Evolutionary conservation across 2,329 filamentous ascomycete species (phyloP).

Genomic region (Diaporthe ilicicola): DNA sequence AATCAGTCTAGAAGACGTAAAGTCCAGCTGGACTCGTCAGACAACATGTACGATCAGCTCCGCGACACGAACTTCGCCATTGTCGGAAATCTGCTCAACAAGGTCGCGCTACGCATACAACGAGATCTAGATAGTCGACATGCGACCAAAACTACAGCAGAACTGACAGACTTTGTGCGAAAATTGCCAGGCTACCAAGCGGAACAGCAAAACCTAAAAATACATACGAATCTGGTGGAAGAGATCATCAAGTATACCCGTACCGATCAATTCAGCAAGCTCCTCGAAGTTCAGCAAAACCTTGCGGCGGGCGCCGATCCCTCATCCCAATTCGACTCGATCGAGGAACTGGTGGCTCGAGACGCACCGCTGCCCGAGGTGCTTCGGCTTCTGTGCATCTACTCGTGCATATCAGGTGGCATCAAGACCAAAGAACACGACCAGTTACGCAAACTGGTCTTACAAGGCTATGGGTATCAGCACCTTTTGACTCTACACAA

Average conservation of each 20-base stretch:
- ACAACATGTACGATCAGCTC: conserved; percentile 87
- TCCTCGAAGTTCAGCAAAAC: conserved; percentile 95
- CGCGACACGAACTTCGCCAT: conserved; percentile 95
- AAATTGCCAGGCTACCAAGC: conserved; percentile 92
- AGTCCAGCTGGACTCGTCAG: conserved; percentile 86
- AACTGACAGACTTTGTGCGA: conserved; percentile 94
- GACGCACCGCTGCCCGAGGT: conserved; percentile 83
- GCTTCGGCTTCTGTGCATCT: conserved; percentile 86
- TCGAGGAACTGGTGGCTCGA: conserved; percentile 94
- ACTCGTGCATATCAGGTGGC: conserved; percentile 89
- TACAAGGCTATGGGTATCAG: conserved; percentile 95
- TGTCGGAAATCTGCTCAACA: conserved; percentile 87
- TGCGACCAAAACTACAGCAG: conserved; percentile 84
- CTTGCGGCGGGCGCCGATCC: conserved; percentile 90
- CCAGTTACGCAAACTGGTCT: conserved; percentile 83
- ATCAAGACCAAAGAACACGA: conserved; percentile 91
- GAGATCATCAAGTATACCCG: conserved; percentile 95
- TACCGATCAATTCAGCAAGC: conserved; percentile 85
- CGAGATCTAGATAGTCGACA: conserved; percentile 89
- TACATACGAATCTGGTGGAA: conserved; percentile 91
- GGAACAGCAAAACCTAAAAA: conserved; percentile 90
- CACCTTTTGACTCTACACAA: conserved; percentile 89
- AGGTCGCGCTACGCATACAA: conserved; percentile 86
- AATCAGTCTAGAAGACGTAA: conserved; percentile 79
- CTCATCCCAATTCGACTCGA: conserved; percentile 85